Conservation (phyloP, 2,329 filamentous ascomycete genomes). For the Zasmidium angulare region DNA sequence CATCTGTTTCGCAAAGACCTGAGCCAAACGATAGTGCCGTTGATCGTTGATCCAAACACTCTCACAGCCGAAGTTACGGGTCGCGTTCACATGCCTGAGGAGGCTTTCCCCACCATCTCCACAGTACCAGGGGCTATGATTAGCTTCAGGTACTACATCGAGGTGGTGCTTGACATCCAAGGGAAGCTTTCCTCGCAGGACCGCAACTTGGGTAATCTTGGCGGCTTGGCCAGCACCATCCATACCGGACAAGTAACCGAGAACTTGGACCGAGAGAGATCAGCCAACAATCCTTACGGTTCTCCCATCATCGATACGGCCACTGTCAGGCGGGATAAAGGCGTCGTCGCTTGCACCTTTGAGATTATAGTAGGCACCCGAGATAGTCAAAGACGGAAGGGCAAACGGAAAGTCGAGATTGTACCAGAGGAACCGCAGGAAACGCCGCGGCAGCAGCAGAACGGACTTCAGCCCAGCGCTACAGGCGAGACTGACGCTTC, state of each 20-base stretch:
- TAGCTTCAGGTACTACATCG: conserved; percentile 89
- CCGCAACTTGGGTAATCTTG: conserved; percentile 39
- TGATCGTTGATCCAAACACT: conserved; percentile 81
- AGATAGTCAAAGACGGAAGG: conserved; percentile 64
- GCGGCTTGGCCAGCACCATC: conserved; percentile 26
- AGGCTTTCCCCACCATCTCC: conserved; percentile 87
- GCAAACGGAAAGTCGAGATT: conserved; percentile 43
- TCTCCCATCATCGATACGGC: conserved; percentile 82
- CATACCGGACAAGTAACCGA: conserved; percentile 12
- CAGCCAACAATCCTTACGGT: conserved; percentile 21
- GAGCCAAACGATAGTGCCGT: conserved; percentile 80
- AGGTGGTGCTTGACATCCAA: conserved; percentile 88
- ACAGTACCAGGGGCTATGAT: conserved; percentile 92
- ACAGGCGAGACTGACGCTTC: conserved; percentile 8
- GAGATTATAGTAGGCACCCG: conserved; percentile 84
- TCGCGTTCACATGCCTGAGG: conserved; percentile 81
- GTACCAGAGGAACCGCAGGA: neutral
- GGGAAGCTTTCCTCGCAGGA: conserved; percentile 80
- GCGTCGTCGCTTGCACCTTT: conserved; percentile 82
- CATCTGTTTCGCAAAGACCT: conserved; percentile 96
- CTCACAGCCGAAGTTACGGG: conserved; percentile 78
- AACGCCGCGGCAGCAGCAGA: neutral
- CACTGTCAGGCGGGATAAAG: conserved; percentile 81
- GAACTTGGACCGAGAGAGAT: conserved; percentile 9
- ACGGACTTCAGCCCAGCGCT: neutral